phyloP scores from a whole-genome alignment of 805 yeast genomes.

The Dipodascus geniculatus region DNA sequence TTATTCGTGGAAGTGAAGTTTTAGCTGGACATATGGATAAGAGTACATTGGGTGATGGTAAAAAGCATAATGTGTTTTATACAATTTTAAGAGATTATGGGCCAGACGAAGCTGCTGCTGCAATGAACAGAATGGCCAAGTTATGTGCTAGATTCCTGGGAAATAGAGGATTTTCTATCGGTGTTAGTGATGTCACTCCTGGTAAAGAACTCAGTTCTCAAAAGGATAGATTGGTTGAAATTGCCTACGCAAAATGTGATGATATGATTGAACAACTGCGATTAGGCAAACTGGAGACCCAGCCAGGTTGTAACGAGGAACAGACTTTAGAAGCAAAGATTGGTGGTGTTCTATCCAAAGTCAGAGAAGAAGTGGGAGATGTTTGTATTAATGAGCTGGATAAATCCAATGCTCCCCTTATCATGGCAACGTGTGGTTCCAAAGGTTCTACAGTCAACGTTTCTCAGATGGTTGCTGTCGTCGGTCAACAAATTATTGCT shows the following conservation, averaged over 20 bases:
- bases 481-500: constrained; percentile 96
- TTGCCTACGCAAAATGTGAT: constrained; percentile 84
- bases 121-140: constrained; percentile 99
- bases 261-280: constrained; percentile 70
- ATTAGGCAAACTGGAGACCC: constrained; percentile 86
- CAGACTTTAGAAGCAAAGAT: constrained; percentile 96
- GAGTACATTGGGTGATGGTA: constrained; percentile 93
- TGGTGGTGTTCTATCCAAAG: constrained; percentile 91
- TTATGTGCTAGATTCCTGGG: constrained; percentile 92
- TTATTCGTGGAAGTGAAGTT: constrained; percentile 81
- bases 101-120: constrained; percentile 87
- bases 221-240: constrained; percentile 83
- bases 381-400: constrained; percentile 90
- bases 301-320: constrained; percentile 98
- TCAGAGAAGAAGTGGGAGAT: constrained; percentile 98
- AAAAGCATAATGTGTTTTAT: constrained; percentile 91
- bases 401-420: constrained; percentile 84
- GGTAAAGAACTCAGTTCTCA: constrained; percentile 60
- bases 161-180: constrained; percentile 92
- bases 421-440: constrained; percentile 99
- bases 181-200: constrained; percentile 95
- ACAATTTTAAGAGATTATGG: constrained; percentile 93
- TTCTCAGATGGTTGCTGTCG: constrained; percentile 99
- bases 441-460: constrained; percentile 97
- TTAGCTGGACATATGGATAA: constrained; percentile 96